Base-by-base conservation (phyloP, 208 protist species). In the Acanthamoeba lenticulata region DNA sequence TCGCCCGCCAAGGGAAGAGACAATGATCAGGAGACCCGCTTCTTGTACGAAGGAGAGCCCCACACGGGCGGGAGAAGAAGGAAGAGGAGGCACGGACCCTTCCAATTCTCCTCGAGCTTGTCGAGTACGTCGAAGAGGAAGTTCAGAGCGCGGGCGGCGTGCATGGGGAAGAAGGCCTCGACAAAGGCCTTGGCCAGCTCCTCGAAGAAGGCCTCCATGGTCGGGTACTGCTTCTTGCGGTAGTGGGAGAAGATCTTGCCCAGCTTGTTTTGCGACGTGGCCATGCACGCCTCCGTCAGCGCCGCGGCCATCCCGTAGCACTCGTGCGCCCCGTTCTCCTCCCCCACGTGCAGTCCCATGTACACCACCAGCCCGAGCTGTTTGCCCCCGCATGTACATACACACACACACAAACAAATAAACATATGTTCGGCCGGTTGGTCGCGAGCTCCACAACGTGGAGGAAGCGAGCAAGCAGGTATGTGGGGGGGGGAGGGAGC, bases 71-170 rank as follows among this genome's bases (percentile, higher is more conserved):
- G 2, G 19, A 6, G 52, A 60, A 6, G 27, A 9, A 60, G 52
- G 52, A 60, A 2, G 4, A 60, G 19, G 52, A 6, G 52, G 11
- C 17, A 21, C 13, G 7, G 29, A 88, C 79, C 85, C 57, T 91
- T 91, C 85, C 85, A 91, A 42, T 91, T 91, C 21, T 91, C 85
- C 21, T 91, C 85, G 36, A 91, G 85, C 47, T 72, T 93, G n/a
- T 72, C 55, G 45, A 93, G 89, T 1, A 93, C 42, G 40, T 62
- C 27, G 65, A 93, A 93, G 42, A 93, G 89, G 65, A 93, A 93
- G 67, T 47, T 38, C 40, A 93, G 81, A 62, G 65, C 36, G 32
- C 27, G 27, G 62, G 67, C 11, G 24, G 89, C 89, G 45, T 93
- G 65, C 4, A 27, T 60, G 15, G 89, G 89, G 47, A 93, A 93